Evolutionary conservation across 2,329 filamentous ascomycete species (phyloP).

Genomic region (Colletotrichum sp.): DNA sequence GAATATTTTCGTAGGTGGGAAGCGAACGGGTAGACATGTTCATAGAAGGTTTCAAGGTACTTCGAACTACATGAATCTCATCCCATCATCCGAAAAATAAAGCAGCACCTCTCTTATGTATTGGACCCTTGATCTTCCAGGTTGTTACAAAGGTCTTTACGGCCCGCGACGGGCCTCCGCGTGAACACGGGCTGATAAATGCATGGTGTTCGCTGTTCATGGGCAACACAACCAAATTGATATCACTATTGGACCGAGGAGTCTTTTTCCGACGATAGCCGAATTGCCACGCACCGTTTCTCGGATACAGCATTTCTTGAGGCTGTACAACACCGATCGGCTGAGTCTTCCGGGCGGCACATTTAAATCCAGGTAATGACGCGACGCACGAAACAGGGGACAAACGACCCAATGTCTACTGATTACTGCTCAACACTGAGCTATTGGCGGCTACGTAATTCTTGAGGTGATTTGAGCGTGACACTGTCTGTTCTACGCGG

Average conservation of each 20-base stretch:
- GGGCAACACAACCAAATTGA: background rate
- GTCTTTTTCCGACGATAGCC: background rate
- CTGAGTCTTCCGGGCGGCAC: background rate
- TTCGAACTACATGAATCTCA: background rate
- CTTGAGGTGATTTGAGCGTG: background rate
- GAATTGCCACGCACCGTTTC: background rate
- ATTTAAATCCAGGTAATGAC: fast-evolving
- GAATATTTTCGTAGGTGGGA: background rate
- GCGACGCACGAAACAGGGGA: background rate
- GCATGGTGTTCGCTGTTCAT: background rate
- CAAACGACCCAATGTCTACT: fast-evolving
- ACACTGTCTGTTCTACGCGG: background rate
- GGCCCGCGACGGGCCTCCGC: background rate
- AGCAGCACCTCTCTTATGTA: background rate
- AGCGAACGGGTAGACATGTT: background rate
- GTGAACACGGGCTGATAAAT: background rate
- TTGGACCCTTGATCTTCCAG: background rate
- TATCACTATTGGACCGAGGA: background rate
- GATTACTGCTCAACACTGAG: background rate
- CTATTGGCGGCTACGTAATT: background rate
- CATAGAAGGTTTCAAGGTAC: background rate
- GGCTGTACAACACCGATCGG: background rate
- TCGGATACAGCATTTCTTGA: background rate
- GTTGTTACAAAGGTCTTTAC: background rate
- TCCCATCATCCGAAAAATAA: background rate